Percentiles rank a stretch among this genome's conserved stretches.
Conservation (phyloP, 495 filamentous ascomycete species). For the Neurospora tetraspora region DNA sequence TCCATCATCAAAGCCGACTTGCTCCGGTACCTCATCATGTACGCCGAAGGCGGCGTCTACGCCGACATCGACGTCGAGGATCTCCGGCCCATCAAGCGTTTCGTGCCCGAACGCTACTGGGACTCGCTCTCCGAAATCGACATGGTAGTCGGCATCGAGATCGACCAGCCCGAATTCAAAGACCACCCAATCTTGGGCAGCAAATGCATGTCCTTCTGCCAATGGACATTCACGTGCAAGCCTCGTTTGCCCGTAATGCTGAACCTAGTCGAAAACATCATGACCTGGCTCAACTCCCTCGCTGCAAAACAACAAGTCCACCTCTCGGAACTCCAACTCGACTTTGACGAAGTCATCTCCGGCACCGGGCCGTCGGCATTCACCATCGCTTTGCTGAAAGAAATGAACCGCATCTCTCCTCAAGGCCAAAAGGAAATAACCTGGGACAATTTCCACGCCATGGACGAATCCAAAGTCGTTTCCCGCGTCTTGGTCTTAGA, state of each 20-base stretch:
- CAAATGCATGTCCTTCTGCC: conserved; percentile 52
- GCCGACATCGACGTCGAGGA: conserved; percentile 47
- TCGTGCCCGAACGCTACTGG: conserved; percentile 37
- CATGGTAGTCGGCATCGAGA: conserved; percentile 53
- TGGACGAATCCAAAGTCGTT: conserved; percentile 45
- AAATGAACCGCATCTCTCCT: conserved; percentile 30
- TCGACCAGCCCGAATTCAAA: conserved; percentile 48
- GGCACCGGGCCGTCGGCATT: conserved; percentile 57
- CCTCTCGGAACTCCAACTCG: conserved; percentile 42
- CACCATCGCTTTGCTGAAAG: conserved; percentile 43
- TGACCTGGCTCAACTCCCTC: conserved; percentile 42
- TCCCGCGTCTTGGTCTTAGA: conserved; percentile 47
- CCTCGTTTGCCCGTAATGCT: conserved; percentile 49
- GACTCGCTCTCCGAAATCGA: conserved; percentile 33
- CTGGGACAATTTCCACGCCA: conserved; percentile 47
- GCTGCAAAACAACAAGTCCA: conserved; percentile 37
- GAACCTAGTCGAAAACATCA: conserved; percentile 46
- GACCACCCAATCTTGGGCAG: conserved; percentile 49
- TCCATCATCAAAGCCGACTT: conserved; percentile 52
- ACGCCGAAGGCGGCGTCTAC: conserved; percentile 45
- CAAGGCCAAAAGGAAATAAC: conserved; percentile 17
- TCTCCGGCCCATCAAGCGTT: conserved; percentile 33
- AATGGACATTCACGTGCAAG: conserved; percentile 56
- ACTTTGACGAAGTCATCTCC: conserved; percentile 54
- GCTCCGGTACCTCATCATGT: conserved; percentile 45